These are phyloP conservation scores for Firmiana major DNA, from an alignment of 345 rosid genomes.

Conservation along the genomic window DNA sequence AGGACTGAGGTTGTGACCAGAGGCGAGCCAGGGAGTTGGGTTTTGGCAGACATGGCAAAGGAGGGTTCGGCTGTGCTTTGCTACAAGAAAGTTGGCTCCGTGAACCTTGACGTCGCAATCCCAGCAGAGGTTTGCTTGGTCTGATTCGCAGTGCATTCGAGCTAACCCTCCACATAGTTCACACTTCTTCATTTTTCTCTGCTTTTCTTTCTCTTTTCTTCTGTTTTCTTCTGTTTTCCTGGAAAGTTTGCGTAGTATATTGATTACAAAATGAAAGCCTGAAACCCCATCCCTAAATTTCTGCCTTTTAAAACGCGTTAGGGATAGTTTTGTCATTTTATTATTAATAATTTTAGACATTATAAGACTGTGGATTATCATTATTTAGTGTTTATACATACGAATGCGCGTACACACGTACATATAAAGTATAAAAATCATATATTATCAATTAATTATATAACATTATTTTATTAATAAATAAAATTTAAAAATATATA, in stretches of 20 bases:
- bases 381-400: no score
- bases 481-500: no score
- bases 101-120: slow-evolving; percentile 78
- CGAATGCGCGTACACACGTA: no score
- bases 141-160: slow-evolving; percentile 76
- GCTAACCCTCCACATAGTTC: slow-evolving; percentile 63
- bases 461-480: no score
- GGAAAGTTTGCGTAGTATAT: no score
- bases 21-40: slow-evolving; percentile 77
- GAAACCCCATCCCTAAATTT: neutral
- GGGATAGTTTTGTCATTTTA: neutral
- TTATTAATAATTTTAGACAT: no score
- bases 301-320: neutral
- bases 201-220: neutral
- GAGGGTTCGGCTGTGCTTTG: slow-evolving; percentile 69
- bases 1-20: slow-evolving; percentile 48
- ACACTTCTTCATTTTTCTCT: slow-evolving; percentile 40
- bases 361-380: no score
- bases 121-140: slow-evolving; percentile 79
- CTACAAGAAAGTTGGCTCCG: slow-evolving; percentile 83
- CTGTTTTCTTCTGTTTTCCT: no score
- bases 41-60: slow-evolving; percentile 76
- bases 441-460: no score
- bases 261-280: no score
- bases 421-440: no score